These are phyloP conservation scores for Cubamyces sp. DNA, from an alignment of 768 basidiomycete genomes.

Conservation along the genomic window DNA sequence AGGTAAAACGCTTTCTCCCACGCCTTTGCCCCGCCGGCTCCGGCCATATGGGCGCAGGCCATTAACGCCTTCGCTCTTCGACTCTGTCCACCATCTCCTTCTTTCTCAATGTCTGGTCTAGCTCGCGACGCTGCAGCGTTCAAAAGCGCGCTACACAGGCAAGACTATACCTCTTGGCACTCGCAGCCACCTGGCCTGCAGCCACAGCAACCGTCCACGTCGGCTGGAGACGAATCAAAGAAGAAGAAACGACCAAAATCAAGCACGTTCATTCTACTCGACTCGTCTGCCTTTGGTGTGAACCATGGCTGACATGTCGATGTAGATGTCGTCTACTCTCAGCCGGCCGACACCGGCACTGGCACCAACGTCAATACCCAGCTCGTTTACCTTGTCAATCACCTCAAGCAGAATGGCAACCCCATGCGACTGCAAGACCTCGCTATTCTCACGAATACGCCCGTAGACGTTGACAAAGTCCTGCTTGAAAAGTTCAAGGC, in stretches of 20 bases:
- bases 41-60: background rate
- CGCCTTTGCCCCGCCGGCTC: background rate
- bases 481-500: slow-evolving; percentile 81
- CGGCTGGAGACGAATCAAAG: slow-evolving; percentile 50
- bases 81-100: slow-evolving; percentile 1
- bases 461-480: slow-evolving; percentile 69
- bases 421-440: slow-evolving; percentile 90
- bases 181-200: slow-evolving; percentile 54
- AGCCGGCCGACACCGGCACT: slow-evolving; percentile 84
- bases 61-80: slow-evolving; percentile 5
- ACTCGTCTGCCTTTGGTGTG: slow-evolving; percentile 28
- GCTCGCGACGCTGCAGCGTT: slow-evolving; percentile 74
- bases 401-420: slow-evolving; percentile 68
- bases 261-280: slow-evolving; percentile 47
- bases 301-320: slow-evolving; percentile 24
- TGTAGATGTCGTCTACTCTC: slow-evolving; percentile 79
- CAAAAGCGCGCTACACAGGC: slow-evolving; percentile 63
- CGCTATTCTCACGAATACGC: slow-evolving; percentile 78
- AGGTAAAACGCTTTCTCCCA: background rate
- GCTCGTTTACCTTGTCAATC: slow-evolving; percentile 80
- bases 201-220: slow-evolving; percentile 37
- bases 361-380: slow-evolving; percentile 86
- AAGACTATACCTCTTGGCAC: slow-evolving; percentile 79
- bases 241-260: slow-evolving; percentile 65
- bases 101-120: slow-evolving; percentile 60